phyloP scores from a whole-genome alignment of 495 filamentous ascomycete genomes.

The Penicillium lagena region DNA sequence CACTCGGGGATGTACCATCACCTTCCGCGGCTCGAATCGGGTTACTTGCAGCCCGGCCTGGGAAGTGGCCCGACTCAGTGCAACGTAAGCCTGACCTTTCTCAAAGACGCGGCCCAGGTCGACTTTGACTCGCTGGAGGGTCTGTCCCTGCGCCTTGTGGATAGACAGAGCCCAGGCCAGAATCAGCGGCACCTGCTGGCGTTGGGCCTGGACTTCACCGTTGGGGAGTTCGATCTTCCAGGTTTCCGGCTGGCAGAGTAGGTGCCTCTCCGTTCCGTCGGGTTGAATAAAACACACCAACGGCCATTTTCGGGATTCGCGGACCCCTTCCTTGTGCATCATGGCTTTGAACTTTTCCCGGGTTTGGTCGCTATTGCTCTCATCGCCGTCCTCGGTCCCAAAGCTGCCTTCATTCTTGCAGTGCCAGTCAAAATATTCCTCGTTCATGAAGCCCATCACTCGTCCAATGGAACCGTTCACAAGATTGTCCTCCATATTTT shows the following conservation, averaged over 20 bases:
- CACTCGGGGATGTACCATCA: slow-evolving; percentile 90
- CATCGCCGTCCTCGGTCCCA: slow-evolving; percentile 30
- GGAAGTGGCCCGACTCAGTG: slow-evolving; percentile 68
- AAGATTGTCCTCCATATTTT: slow-evolving; percentile 89
- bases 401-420: slow-evolving; percentile 50
- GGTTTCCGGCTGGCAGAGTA: slow-evolving; percentile 77
- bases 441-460: slow-evolving; percentile 80
- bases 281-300: slow-evolving; percentile 73
- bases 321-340: slow-evolving; percentile 29
- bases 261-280: slow-evolving; percentile 69
- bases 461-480: slow-evolving; percentile 92
- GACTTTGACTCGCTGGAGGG: slow-evolving; percentile 89
- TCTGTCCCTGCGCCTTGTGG: slow-evolving; percentile 97
- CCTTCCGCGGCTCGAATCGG: slow-evolving; percentile 81
- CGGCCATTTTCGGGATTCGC: slow-evolving; percentile 54
- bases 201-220: slow-evolving; percentile 85
- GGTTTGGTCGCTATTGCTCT: slow-evolving; percentile 35
- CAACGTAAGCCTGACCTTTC: slow-evolving; percentile 69
- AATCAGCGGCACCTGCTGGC: slow-evolving; percentile 62
- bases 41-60: slow-evolving; percentile 85
- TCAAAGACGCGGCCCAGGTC: slow-evolving; percentile 90
- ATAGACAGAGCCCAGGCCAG: slow-evolving; percentile 96
- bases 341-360: slow-evolving; percentile 44
- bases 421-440: slow-evolving; percentile 65
- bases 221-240: slow-evolving; percentile 98